Base-by-base conservation (phyloP, 306 rosid genomes). In the Prunus fruticosa region DNA sequence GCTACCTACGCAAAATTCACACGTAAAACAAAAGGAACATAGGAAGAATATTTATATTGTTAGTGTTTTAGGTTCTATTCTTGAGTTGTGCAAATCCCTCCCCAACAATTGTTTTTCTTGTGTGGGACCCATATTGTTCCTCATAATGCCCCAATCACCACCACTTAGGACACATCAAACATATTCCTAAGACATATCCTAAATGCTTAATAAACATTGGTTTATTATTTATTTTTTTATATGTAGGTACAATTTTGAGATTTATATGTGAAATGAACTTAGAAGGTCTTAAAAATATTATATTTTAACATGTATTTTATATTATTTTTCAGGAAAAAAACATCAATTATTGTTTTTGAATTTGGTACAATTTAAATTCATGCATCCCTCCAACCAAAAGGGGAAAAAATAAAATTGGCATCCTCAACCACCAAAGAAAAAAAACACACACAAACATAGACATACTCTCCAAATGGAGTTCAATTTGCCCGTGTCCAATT, bases 1-100 rank as follows among this genome's bases (percentile, higher is more conserved):
- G 86, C 81, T 69, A 53, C 84, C 70, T 82, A 89, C 74, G 89
- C 96, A 83, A 84, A 87, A 61, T 15, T 15, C 61, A 69, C 82
- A 80, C 81, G 79, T 78, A 30, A 73, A 78, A 82, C 76, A 74
- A 78, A 83, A 88, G 82, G 32, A 32, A 63, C 46, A 43, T 18
- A 23, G 62, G 52, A 74, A 3, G 28, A 53, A 78, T 71, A 84
- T 76, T 73, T 79, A 73, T 83, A 76, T 58, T 75, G 46, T 25
- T 23, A 45, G 22, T 22, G 54, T 41, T 23, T 6, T 15, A 64
- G 69, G 69, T 28, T 25, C 11, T 57, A 8, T 18, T 41, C 5
- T 73, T 32, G 38, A 32, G 38, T 32, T 73, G 2, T 27, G 28
- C 68, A 23, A 27, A 57, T 57, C 67, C 57, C 53, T 20, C 50